Base-by-base conservation (phyloP, 148 eudicot genomes). In the Oxyria digyna region DNA sequence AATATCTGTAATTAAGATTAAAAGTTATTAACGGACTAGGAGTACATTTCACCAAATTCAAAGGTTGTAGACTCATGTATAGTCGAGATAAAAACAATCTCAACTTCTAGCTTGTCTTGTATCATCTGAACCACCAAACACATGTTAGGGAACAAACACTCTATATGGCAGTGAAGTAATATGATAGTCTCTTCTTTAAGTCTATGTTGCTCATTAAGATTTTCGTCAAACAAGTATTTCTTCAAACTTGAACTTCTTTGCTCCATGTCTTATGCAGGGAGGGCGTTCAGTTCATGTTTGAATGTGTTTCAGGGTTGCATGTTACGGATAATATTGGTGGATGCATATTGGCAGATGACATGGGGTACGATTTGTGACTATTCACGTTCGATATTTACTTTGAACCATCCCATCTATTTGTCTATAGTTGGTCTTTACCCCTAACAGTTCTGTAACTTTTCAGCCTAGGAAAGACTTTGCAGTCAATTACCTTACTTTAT, bases 271-370 rank as follows among this genome's bases (percentile, higher is more conserved):
- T 74, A 24, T 81, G 81, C 96, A 95, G 99, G 68, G 99, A 95
- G 80, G 99, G 99, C 67, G 99, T 91, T 64, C 97, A 88, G 78
- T 95, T 95, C 80, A 91, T 95, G 99, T 95, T 95, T 80, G 90
- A 86, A 38, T 91, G 99, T 73, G 96, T 95, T 75, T 85, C 99
- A 11, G 99, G 97, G 64, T 73, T 80, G 54, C 82, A 75, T 37
- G 75, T 74, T 65, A 77, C 83, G 71, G 84, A 77, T 52, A 81
- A 83, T 78, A 85, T 91, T 62, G 72, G 68, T 71, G 99, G 99
- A 62, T 95, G 99, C 96, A 95, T 95, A 78, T 75, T 95, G 81
- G 99, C 99, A 59, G 99, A 95, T 83, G 99, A 95, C 71, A 95
- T 95, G 99, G 99, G 99, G 99, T 95, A 86, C 78, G 32, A 20